Base-by-base conservation (phyloP, 2,329 filamentous ascomycete genomes). In the Talaromyces amestolkiae region DNA sequence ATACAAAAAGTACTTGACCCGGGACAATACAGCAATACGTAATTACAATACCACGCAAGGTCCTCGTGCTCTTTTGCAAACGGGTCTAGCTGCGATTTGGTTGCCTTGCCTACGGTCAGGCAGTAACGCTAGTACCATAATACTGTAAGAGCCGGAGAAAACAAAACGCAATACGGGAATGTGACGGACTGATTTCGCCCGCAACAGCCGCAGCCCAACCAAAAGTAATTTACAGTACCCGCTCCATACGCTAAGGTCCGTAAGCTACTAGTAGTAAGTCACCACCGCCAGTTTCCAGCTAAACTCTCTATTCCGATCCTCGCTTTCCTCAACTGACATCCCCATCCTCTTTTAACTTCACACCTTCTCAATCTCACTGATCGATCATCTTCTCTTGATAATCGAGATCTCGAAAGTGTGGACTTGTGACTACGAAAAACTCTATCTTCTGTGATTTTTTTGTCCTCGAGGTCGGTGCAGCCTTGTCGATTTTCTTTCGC, bases 261-360 rank as follows among this genome's bases (percentile, higher is more conserved):
- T 22, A 56, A 37, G 8, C 33, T 47, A 41, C 13, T 41, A 15
- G 5, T 41, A 15, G 5, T 31, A 45, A 45, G 27, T 33, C 22
- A 51, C 47, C 37, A 53, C 59, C 59, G 60, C 47, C 19, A 62
- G 24, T 62, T 62, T 35, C 51, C 61, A 63, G 51, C 61, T 63
- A 58, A 62, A 47, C 49, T 33, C 27, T 51, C 15, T 33, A 51
- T 39, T 62, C 61, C 51, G 51, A 63, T 41, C 49, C 39, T 63
- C 61, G 61, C 61, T 56, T 56, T 63, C 51, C 39, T 47, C 47
- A 54, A 51, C 47, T 10, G 39, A 49, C 60, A 62, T 43, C 51
- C 51, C n/a, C 51, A 45, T 54, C 61, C 41, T 62, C 47, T 47
- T 53, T 43, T 39, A 41, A 62, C 60, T 27, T 54, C 47, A 19